Conservation (phyloP, 1,284 basidiomycete species). For the Leucoagaricus sp. region DNA sequence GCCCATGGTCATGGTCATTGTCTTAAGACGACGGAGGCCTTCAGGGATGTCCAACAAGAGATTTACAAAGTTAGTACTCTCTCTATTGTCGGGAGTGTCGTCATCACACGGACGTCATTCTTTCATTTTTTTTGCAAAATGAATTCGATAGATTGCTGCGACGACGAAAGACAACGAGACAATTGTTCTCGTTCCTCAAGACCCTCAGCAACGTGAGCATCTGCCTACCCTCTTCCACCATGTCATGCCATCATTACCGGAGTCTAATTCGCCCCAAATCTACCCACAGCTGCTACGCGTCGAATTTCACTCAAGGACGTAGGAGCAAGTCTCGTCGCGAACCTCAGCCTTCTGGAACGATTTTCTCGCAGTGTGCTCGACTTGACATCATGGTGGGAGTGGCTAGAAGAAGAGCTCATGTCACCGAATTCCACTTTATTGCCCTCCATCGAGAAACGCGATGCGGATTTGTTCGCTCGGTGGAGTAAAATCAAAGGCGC, state of each 20-base stretch:
- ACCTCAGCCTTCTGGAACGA: constrained; percentile 33
- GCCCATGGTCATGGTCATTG: constrained; percentile 18
- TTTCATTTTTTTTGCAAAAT: not conserved
- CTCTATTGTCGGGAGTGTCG: not conserved
- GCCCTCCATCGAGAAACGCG: constrained; percentile 1
- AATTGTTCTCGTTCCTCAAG: constrained; percentile 34
- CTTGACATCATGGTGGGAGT: constrained; percentile 33
- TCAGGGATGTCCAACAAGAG: constrained; percentile 36
- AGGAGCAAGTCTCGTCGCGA: constrained; percentile 37
- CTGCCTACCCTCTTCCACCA: not conserved
- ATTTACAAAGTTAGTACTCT: constrained; percentile 35
- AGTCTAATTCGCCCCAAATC: not conserved
- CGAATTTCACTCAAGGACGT: constrained; percentile 36
- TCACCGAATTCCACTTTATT: constrained; percentile 17
- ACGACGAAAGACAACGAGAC: constrained; percentile 34
- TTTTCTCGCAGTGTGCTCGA: constrained; percentile 29
- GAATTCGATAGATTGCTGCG: constrained; percentile 34
- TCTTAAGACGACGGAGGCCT: constrained; percentile 26
- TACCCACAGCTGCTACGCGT: constrained; percentile 27
- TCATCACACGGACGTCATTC: not conserved
- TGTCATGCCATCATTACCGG: not conserved
- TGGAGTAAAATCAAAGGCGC: constrained; percentile 23
- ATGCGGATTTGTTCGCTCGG: constrained; percentile 12
- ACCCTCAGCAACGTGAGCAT: constrained; percentile 33
- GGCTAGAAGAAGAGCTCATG: constrained; percentile 29